phyloP scores from a whole-genome alignment of 805 yeast genomes.

The Zygotorulaspora danielsina region DNA sequence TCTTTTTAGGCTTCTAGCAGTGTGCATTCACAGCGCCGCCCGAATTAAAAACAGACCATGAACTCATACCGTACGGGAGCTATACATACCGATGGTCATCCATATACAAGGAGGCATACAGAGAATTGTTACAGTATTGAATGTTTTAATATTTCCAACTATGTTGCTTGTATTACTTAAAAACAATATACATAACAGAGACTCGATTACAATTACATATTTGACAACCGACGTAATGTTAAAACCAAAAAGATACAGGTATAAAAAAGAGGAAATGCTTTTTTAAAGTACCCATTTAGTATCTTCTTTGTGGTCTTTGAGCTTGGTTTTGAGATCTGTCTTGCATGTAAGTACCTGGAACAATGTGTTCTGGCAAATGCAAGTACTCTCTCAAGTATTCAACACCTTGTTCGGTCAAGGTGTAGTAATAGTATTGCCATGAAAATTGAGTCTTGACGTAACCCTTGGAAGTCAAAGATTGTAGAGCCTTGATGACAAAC shows the following conservation, averaged over 20 bases:
- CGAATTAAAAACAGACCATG: too few relatives aligned
- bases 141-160: conserved; percentile 10
- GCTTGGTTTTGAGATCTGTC: conserved; percentile 75
- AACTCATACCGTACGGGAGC: too few relatives aligned
- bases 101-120: too few relatives aligned
- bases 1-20: too few relatives aligned
- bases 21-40: too few relatives aligned
- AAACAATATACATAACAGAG: conserved; percentile 16
- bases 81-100: too few relatives aligned
- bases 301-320: conserved; percentile 53
- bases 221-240: conserved; percentile 1
- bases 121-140: conserved; percentile 1
- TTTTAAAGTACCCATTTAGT: conserved; percentile 7
- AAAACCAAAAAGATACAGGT: conserved; percentile 2
- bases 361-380: conserved; percentile 97
- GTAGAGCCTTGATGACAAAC: conserved; percentile 97
- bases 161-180: conserved; percentile 17
- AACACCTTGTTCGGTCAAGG: conserved; percentile 99
- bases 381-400: conserved; percentile 97
- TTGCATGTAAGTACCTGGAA: conserved; percentile 97
- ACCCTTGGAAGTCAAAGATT: conserved; percentile 98
- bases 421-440: conserved; percentile 99
- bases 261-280: conserved; percentile 4
- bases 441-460: conserved; percentile 99
- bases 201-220: conserved; percentile 10